Evolutionary conservation across 2,329 filamentous ascomycete species (phyloP).

Genomic region (Canariomyces notabilis): DNA sequence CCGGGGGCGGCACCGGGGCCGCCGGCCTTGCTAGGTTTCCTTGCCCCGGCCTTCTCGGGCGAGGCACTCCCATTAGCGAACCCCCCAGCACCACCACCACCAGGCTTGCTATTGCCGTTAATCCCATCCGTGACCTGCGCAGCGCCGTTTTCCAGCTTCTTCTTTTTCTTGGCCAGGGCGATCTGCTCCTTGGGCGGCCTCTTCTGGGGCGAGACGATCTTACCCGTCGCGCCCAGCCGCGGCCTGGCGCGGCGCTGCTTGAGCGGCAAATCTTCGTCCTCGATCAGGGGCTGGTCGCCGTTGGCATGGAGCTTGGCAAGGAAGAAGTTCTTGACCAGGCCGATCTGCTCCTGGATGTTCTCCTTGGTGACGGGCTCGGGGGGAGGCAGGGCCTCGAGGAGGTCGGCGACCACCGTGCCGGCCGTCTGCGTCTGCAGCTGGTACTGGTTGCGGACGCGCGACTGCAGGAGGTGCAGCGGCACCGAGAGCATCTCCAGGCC

Average conservation of each 20-base stretch:
- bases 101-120: slow-evolving; percentile 28
- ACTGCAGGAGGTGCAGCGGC: slow-evolving; percentile 88
- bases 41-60: slow-evolving; percentile 36
- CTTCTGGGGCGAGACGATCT: slow-evolving; percentile 82
- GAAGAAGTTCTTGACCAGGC: slow-evolving; percentile 87
- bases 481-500: slow-evolving; percentile 84
- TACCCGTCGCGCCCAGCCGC: slow-evolving; percentile 66
- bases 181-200: slow-evolving; percentile 76
- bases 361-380: slow-evolving; percentile 76
- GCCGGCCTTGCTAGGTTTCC: slow-evolving; percentile 41
- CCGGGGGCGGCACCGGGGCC: too few relatives aligned
- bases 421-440: slow-evolving; percentile 67
- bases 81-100: slow-evolving; percentile 30
- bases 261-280: slow-evolving; percentile 89
- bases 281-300: slow-evolving; percentile 73
- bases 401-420: slow-evolving; percentile 47
- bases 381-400: slow-evolving; percentile 64
- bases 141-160: slow-evolving; percentile 57
- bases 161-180: slow-evolving; percentile 80
- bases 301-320: slow-evolving; percentile 81
- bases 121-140: slow-evolving; percentile 47
- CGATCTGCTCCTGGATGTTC: slow-evolving; percentile 73
- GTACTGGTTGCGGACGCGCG: slow-evolving; percentile 79
- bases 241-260: slow-evolving; percentile 79
- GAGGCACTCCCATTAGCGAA: slow-evolving; percentile 28